Conservation (phyloP, 2,329 filamentous ascomycete species). For the Sarocladium oryzae region DNA sequence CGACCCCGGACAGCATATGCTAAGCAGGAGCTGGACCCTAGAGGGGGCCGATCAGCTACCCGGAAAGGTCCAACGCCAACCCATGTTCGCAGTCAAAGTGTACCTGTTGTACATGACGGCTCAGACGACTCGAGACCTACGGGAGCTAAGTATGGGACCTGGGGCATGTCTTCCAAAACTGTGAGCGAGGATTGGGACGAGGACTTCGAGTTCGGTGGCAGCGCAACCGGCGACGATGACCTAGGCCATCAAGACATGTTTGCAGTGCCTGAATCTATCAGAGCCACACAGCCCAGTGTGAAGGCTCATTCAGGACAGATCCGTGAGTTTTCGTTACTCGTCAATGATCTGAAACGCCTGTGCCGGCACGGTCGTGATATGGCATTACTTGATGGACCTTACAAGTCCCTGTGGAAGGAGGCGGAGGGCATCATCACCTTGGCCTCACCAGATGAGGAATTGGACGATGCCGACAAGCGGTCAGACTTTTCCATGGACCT, state of each 20-base stretch:
- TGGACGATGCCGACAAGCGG: conserved; percentile 29
- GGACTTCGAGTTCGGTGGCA: conserved; percentile 69
- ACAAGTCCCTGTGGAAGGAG: conserved; percentile 64
- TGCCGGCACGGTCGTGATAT: conserved; percentile 64
- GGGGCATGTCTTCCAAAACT: conserved; percentile 72
- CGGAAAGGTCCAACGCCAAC: conserved; percentile 62
- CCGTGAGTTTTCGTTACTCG: conserved; percentile 70
- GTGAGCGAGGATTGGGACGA: conserved; percentile 86
- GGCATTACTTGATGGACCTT: conserved; percentile 54
- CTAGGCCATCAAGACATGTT: conserved; percentile 27
- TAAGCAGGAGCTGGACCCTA: conserved; percentile 64
- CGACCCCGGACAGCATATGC: conserved; percentile 70
- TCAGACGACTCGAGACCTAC: conserved; percentile 47
- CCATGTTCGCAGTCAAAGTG: conserved; percentile 75
- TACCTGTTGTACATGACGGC: conserved; percentile 63
- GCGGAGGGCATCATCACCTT: conserved; percentile 82
- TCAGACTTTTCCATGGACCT: conserved; percentile 32
- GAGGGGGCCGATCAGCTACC: conserved; percentile 61
- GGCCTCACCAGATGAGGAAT: conserved; percentile 54
- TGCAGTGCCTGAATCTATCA: conserved; percentile 65
- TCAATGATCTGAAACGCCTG: conserved; percentile 76
- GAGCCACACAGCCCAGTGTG: conserved; percentile 74
- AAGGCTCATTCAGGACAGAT: conserved; percentile 80
- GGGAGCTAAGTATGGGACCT: conserved; percentile 71
- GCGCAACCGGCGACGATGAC: conserved; percentile 31